phyloP scores from a whole-genome alignment of 768 basidiomycete genomes.

The Lactarius tabidus region DNA sequence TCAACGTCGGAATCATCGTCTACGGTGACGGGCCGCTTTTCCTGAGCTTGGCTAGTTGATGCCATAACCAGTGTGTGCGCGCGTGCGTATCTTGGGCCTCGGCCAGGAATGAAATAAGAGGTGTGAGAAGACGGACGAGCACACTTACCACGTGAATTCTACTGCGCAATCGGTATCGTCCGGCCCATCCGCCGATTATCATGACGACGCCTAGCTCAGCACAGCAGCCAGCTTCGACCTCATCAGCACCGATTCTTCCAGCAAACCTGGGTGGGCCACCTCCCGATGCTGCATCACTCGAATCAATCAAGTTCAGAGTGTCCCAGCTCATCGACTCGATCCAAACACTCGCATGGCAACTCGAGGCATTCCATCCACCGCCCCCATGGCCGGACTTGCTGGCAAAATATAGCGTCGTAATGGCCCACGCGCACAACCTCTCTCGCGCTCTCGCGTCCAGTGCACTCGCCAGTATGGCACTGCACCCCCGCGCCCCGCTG shows the following conservation, averaged over 20 bases:
- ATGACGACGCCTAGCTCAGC: constrained; percentile 9
- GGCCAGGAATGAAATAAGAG: background rate
- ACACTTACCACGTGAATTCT: constrained; percentile 17
- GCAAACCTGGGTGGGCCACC: constrained; percentile 12
- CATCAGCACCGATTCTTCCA: constrained; percentile 3
- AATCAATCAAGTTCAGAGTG: constrained; percentile 72
- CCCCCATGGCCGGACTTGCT: constrained; percentile 83
- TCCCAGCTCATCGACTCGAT: constrained; percentile 80
- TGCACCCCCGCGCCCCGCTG: constrained; percentile 59
- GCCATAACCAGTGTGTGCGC: constrained; percentile 3
- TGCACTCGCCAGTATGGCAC: constrained; percentile 58
- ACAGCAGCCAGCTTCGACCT: background rate
- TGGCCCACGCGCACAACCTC: constrained; percentile 79
- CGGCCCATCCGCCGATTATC: background rate
- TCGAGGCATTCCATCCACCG: constrained; percentile 55
- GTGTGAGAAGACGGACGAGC: background rate
- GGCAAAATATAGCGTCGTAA: constrained; percentile 78
- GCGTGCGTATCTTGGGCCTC: background rate
- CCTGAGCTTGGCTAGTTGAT: constrained; percentile 7
- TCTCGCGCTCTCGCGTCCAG: constrained; percentile 58
- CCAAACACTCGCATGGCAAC: constrained; percentile 54
- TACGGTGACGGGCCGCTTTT: constrained; percentile 9
- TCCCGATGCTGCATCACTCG: constrained; percentile 38
- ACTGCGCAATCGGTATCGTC: background rate
- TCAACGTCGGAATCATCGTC: constrained; percentile 56